phyloP scores from a whole-genome alignment of 2,329 filamentous ascomycete genomes.

The Aspergillus neoniger region DNA sequence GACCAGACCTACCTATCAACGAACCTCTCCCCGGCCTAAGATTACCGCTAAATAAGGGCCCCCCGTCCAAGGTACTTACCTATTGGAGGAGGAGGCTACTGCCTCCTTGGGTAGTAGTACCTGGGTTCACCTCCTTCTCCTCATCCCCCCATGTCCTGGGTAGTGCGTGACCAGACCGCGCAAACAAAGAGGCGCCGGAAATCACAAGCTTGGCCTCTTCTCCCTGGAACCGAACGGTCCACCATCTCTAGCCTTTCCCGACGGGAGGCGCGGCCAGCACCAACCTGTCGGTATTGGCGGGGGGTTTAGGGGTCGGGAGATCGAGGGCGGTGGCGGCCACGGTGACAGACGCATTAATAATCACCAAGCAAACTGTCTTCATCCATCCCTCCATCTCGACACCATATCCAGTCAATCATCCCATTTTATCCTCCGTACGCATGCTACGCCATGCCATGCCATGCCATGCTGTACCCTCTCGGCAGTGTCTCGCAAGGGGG shows the following conservation, averaged over 20 bases:
- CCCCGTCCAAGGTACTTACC: background rate
- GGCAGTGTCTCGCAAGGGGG: background rate
- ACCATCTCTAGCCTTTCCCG: slow-evolving; percentile 9
- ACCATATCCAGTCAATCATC: background rate
- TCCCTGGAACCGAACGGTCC: slow-evolving; percentile 10
- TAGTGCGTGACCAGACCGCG: background rate
- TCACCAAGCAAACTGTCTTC: background rate
- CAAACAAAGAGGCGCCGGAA: background rate
- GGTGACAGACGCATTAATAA: background rate
- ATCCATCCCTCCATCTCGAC: background rate
- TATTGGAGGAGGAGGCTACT: background rate
- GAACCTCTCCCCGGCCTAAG: background rate
- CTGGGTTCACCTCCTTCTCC: background rate
- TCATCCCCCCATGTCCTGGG: too few species aligned
- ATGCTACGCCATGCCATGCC: background rate
- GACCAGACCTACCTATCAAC: slow-evolving; percentile 1
- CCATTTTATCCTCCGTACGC: background rate
- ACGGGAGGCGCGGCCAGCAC: slow-evolving; percentile 15
- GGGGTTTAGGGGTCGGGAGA: slow-evolving; percentile 1
- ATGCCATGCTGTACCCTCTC: background rate
- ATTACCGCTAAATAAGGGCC: background rate
- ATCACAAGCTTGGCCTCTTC: background rate
- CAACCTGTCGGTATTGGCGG: slow-evolving; percentile 22
- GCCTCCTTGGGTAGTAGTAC: background rate
- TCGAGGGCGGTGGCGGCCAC: slow-evolving; percentile 1